Evolutionary conservation across 257 asterid genomes (phyloP).

Genomic region (Cinchona pubescens): DNA sequence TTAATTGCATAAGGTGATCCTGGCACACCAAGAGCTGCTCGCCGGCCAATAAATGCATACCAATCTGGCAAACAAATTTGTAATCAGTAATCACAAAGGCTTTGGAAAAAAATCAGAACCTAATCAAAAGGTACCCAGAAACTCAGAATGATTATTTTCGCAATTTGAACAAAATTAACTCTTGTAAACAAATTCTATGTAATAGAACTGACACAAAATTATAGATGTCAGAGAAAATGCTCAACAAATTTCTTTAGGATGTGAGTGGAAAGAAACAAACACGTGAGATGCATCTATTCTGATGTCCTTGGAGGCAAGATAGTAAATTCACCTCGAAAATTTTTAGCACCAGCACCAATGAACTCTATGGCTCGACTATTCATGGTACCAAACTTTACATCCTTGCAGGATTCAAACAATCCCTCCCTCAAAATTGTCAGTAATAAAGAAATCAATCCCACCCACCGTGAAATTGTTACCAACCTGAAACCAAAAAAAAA

Average conservation of each 20-base stretch:
- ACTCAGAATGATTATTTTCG: neutral
- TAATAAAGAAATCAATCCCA: constrained; percentile 72
- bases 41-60: constrained; percentile 79
- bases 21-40: constrained; percentile 63
- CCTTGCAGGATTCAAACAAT: constrained; percentile 93
- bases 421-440: constrained; percentile 78
- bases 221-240: neutral
- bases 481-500: no score
- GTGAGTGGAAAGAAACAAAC: constrained; percentile 5
- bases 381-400: constrained; percentile 94
- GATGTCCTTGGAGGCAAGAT: neutral
- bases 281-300: constrained; percentile 5
- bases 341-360: constrained; percentile 94
- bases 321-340: constrained; percentile 54
- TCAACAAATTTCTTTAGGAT: no score
- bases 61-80: constrained; percentile 61
- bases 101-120: neutral
- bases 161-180: neutral
- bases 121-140: neutral
- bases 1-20: constrained; percentile 94
- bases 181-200: no score
- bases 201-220: neutral
- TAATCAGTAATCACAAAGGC: constrained; percentile 21
- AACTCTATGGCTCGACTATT: constrained; percentile 93
- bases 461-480: constrained; percentile 63